phyloP scores from a whole-genome alignment of 768 basidiomycete species.

The Xanthoconium stramineum region DNA sequence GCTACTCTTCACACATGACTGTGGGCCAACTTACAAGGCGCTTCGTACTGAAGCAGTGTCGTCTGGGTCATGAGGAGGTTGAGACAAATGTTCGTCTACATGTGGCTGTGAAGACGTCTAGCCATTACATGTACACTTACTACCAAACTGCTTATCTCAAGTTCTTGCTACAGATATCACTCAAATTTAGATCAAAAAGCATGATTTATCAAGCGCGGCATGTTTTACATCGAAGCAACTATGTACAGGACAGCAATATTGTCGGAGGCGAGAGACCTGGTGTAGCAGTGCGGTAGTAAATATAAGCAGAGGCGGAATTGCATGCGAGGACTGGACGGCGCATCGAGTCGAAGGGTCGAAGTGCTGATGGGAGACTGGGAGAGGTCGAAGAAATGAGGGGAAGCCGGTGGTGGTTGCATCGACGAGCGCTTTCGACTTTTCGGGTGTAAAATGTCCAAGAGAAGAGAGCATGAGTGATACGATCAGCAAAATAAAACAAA shows the following conservation, averaged over 20 bases:
- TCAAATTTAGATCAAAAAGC: neutral
- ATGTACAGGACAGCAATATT: conserved; percentile 28
- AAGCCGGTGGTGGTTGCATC: conserved; percentile 23
- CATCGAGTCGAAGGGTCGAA: conserved; percentile 23
- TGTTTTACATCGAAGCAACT: conserved; percentile 30
- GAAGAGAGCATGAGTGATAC: conserved; percentile 23
- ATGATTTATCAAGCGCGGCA: conserved; percentile 8
- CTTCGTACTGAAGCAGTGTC: conserved; percentile 76
- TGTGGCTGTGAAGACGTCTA: conserved; percentile 23
- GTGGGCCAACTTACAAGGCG: conserved; percentile 63
- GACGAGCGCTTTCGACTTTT: conserved; percentile 26
- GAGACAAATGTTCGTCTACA: conserved; percentile 5
- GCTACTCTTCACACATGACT: conserved; percentile 1
- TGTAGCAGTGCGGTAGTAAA: conserved; percentile 21
- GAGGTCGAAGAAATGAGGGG: conserved; percentile 8
- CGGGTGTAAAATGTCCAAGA: conserved; percentile 19
- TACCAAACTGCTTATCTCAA: too few species aligned
- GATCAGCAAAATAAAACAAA: conserved; percentile 32
- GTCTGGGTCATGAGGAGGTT: conserved; percentile 57
- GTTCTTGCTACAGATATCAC: neutral
- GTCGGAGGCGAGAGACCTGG: conserved; percentile 17
- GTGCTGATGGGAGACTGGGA: conserved; percentile 13
- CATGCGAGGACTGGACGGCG: conserved; percentile 17
- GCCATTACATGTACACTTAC: neutral
- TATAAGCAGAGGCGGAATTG: conserved; percentile 19